Conservation (phyloP, 2,329 filamentous ascomycete species). For the Thielaviopsis euricoi region DNA sequence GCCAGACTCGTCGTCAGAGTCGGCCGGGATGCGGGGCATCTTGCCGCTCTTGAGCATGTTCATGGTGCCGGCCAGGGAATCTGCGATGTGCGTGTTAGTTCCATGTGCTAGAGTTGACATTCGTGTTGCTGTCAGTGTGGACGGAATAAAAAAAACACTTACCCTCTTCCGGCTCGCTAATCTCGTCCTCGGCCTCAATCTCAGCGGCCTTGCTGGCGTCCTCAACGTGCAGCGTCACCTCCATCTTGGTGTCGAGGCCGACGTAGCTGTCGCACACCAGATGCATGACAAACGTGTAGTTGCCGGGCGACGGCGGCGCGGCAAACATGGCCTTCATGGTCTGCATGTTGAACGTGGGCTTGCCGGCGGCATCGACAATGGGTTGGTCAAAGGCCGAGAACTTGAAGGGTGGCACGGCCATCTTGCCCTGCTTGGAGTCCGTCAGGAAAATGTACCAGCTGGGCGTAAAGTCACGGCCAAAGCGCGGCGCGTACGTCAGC, state of each 20-base stretch:
- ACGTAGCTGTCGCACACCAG: constrained; percentile 89
- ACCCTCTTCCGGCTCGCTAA: constrained; percentile 97
- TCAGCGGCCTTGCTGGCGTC: constrained; percentile 72
- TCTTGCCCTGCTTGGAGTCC: constrained; percentile 85
- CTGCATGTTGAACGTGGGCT: constrained; percentile 86
- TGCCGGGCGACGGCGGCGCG: constrained; percentile 77
- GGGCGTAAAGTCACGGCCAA: constrained; percentile 74
- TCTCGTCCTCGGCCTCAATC: constrained; percentile 78
- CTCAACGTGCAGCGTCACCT: constrained; percentile 77
- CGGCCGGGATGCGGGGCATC: constrained; percentile 28
- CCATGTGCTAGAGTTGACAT: too few species aligned
- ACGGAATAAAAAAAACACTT: constrained; percentile 27
- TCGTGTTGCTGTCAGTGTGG: too few species aligned
- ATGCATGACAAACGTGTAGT: constrained; percentile 91
- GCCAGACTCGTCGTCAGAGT: constrained; percentile 67
- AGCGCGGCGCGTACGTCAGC: constrained; percentile 80
- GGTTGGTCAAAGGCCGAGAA: constrained; percentile 86
- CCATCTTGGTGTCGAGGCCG: constrained; percentile 82
- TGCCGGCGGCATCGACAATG: constrained; percentile 61
- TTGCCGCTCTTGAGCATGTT: constrained; percentile 61
- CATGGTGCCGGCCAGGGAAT: constrained; percentile 85
- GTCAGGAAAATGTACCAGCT: constrained; percentile 90
- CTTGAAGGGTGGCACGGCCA: constrained; percentile 92
- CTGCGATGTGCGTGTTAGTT: constrained; percentile 31
- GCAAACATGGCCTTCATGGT: constrained; percentile 96